These are phyloP conservation scores for Gynostemma pentaphyllum DNA, from an alignment of 306 rosid genomes.

Conservation along the genomic window DNA sequence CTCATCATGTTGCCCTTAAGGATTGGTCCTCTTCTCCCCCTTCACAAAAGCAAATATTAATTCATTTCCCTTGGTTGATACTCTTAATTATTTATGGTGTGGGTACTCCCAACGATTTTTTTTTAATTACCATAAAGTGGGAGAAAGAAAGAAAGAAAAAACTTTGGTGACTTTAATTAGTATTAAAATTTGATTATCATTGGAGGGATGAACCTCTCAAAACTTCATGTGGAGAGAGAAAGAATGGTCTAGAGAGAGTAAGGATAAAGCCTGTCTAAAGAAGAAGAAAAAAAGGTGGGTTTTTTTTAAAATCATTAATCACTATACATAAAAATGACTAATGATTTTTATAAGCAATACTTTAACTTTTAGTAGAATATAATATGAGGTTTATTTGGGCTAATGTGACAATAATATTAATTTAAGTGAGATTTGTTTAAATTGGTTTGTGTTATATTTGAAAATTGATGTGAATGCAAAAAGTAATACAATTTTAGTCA, in stretches of 20 bases:
- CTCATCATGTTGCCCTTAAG: constrained; percentile 9
- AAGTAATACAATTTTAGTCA: too few species aligned
- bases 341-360: too few species aligned
- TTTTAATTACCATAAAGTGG: background rate
- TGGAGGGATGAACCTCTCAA: background rate
- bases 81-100: background rate
- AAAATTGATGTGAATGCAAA: too few species aligned
- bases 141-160: background rate
- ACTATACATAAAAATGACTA: too few species aligned
- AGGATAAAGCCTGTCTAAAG: constrained; percentile 6
- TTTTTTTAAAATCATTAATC: too few species aligned
- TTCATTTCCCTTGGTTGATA: background rate
- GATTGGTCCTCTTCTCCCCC: constrained; percentile 11
- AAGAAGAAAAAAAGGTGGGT: background rate
- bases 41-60: background rate
- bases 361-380: background rate
- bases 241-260: background rate
- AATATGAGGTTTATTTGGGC: background rate
- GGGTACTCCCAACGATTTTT: background rate
- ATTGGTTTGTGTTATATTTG: too few species aligned
- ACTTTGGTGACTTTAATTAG: background rate
- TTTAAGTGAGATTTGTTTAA: background rate
- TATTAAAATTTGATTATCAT: background rate
- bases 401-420: background rate
- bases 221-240: constrained; percentile 1